Evolutionary conservation across 108 stramenopile genomes (phyloP).

Genomic region (Craspedostauros australis): DNA sequence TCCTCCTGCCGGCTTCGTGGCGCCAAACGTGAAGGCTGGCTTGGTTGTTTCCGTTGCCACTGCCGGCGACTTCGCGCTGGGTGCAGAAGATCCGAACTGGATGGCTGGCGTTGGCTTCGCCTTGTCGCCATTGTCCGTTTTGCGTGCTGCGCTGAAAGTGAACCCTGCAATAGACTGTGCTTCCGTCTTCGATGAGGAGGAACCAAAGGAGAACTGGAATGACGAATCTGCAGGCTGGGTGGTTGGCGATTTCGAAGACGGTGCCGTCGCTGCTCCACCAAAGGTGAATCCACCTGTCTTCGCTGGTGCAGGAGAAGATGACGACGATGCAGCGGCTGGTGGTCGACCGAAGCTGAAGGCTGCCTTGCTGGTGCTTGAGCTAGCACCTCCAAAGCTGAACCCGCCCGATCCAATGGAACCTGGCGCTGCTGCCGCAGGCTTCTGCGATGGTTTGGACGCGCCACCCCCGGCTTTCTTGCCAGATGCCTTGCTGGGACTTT

Average conservation of each 20-base stretch:
- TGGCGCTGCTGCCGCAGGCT: background rate
- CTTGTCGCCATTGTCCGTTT: too few species aligned
- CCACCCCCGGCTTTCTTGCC: background rate
- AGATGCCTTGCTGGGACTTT: background rate
- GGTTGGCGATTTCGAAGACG: too few species aligned
- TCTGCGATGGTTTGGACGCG: background rate
- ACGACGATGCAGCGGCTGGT: too few species aligned
- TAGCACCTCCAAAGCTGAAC: constrained; percentile 13
- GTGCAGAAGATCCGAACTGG: constrained; percentile 3
- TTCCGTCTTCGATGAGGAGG: background rate
- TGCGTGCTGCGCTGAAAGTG: background rate
- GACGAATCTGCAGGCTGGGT: background rate
- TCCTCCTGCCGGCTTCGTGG: constrained; percentile 4
- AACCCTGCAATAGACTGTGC: constrained; percentile 5
- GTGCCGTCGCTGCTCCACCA: constrained; percentile 2
- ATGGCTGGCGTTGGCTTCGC: too few species aligned
- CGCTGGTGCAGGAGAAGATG: constrained; percentile 2
- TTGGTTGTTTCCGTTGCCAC: background rate
- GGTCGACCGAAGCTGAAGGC: too few species aligned
- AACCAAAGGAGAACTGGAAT: background rate
- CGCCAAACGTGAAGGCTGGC: constrained; percentile 1
- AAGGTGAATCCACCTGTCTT: constrained; percentile 4
- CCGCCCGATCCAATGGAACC: constrained; percentile 8
- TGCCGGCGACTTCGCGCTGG: background rate
- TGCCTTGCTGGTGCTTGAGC: too few species aligned